Conservation (phyloP, 441 rosid genomes). For the Isatis lusitanica region DNA sequence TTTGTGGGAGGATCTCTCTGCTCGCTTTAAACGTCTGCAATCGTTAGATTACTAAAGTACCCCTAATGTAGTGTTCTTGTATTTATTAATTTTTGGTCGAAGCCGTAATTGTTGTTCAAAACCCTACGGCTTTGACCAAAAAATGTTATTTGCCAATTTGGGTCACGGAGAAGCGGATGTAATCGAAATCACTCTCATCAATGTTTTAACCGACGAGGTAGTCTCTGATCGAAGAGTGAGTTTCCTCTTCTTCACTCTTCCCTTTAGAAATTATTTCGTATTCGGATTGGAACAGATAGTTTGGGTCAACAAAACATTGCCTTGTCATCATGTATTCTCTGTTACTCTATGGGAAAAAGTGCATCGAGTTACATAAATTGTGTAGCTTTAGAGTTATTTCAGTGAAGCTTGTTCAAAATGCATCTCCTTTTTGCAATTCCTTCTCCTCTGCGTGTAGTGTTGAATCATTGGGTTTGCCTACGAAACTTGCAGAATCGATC, state of each 20-base stretch:
- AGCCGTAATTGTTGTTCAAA: background rate
- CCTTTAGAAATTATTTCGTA: background rate
- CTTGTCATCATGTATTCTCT: conserved; percentile 17
- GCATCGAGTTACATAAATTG: background rate
- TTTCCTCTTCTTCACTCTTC: background rate
- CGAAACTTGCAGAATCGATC: conserved; percentile 26
- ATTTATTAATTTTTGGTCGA: background rate
- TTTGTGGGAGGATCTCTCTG: background rate
- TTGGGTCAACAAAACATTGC: background rate
- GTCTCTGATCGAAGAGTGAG: conserved; percentile 3
- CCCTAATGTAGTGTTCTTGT: background rate
- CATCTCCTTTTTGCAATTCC: background rate
- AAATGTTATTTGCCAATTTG: background rate
- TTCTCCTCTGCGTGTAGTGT: background rate
- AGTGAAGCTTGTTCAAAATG: conserved; percentile 4
- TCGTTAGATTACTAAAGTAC: background rate
- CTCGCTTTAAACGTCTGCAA: background rate
- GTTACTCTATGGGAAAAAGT: conserved; percentile 1
- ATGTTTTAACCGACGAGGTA: no score
- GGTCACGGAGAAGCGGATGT: background rate
- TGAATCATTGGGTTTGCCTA: conserved; percentile 38
- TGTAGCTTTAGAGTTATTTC: conserved; percentile 6
- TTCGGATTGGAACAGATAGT: background rate
- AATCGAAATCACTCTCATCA: background rate
- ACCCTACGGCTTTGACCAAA: background rate